Evolutionary conservation across 1,284 basidiomycete genomes (phyloP).

Genomic region (Cutaneotrichosporon mucoides): DNA sequence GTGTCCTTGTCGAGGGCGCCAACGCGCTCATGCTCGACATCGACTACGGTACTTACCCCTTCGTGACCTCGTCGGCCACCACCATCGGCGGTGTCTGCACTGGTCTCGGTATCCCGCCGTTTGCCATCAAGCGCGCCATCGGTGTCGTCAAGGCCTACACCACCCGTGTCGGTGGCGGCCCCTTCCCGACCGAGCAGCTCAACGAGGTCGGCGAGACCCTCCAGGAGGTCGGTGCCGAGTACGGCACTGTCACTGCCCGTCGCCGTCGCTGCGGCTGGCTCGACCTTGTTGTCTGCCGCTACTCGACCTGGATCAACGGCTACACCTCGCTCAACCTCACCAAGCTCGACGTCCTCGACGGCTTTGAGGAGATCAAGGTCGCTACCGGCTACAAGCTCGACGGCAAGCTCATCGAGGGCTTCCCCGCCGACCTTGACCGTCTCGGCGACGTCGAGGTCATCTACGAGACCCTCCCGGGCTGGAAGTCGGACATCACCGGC

Average conservation of each 20-base stretch:
- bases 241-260: conserved; percentile 86
- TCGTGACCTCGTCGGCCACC: conserved; percentile 90
- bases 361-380: conserved; percentile 82
- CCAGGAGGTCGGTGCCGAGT: conserved; percentile 91
- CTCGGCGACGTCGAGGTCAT: conserved; percentile 77
- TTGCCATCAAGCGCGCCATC: conserved; percentile 73
- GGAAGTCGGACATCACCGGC: conserved; percentile 75
- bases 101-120: conserved; percentile 90
- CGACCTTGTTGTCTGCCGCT: conserved; percentile 89
- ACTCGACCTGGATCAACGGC: conserved; percentile 92
- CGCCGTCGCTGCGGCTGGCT: conserved; percentile 94
- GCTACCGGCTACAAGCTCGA: conserved; percentile 75
- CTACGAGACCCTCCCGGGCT: conserved; percentile 89
- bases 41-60: conserved; percentile 97
- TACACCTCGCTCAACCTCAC: conserved; percentile 93
- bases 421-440: conserved; percentile 87
- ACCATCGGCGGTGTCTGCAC: conserved; percentile 91
- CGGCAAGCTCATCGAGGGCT: conserved; percentile 72
- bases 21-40: conserved; percentile 98
- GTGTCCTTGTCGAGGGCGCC: conserved; percentile 89
- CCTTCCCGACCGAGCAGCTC: conserved; percentile 94
- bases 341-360: conserved; percentile 90
- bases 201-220: conserved; percentile 81
- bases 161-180: conserved; percentile 92
- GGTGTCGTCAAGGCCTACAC: conserved; percentile 98